These are phyloP conservation scores for Xanthoceras sorbifolium DNA, from an alignment of 345 rosid genomes.

Conservation along the genomic window DNA sequence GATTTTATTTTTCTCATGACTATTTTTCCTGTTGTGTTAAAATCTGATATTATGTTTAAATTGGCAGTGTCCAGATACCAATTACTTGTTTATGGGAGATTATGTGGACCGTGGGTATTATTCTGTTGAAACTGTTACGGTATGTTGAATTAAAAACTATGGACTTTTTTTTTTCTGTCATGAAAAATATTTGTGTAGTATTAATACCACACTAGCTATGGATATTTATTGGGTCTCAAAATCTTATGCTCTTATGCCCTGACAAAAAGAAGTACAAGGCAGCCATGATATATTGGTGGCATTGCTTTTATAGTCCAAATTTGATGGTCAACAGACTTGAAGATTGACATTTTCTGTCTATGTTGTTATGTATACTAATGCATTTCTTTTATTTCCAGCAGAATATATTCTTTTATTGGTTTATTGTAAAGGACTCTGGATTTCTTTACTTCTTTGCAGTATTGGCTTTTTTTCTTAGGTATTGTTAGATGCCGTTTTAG, in stretches of 20 bases:
- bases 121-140: conserved; percentile 98
- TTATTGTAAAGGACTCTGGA: neutral
- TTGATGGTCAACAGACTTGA: neutral
- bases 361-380: neutral
- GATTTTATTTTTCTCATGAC: neutral
- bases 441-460: neutral
- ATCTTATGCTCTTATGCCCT: neutral
- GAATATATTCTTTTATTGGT: neutral
- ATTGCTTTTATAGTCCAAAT: neutral
- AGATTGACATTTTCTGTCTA: neutral
- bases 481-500: neutral
- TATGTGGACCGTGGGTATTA: conserved; percentile 98
- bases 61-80: conserved; percentile 95
- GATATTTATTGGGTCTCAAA: neutral
- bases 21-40: conserved; percentile 3
- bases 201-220: neutral
- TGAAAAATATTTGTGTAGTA: neutral
- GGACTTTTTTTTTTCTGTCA: neutral
- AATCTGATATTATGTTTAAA: conserved; percentile 19
- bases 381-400: neutral
- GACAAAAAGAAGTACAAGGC: neutral
- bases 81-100: conserved; percentile 98
- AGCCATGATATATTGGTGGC: neutral
- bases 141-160: conserved; percentile 24
- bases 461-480: neutral